phyloP scores from a whole-genome alignment of 495 filamentous ascomycete genomes.

The Evernia prunastri region DNA sequence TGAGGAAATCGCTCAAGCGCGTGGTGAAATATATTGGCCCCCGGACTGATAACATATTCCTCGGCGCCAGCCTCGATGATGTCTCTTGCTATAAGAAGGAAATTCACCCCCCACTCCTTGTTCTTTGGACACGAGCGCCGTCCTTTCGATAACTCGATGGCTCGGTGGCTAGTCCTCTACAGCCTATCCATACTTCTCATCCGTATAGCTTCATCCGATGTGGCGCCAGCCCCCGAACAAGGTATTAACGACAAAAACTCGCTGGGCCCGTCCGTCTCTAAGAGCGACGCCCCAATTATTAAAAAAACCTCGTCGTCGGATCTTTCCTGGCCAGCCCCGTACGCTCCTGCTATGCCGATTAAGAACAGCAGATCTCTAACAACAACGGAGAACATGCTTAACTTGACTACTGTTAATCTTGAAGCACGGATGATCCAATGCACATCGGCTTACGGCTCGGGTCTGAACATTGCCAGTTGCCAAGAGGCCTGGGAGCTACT shows the following conservation, averaged over 20 bases:
- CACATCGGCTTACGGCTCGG: not conserved
- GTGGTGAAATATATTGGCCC: not conserved
- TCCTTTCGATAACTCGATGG: not conserved
- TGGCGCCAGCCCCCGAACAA: not conserved
- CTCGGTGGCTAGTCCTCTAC: not conserved
- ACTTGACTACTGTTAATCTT: not conserved
- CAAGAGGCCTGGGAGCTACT: conserved; percentile 1
- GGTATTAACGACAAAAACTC: not conserved
- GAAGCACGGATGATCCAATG: not conserved
- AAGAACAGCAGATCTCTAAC: not conserved
- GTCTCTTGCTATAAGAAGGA: not conserved
- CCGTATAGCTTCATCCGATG: not conserved
- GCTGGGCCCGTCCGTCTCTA: not conserved
- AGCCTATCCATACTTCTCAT: not conserved
- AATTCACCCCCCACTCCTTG: not conserved
- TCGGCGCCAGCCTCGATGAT: not conserved
- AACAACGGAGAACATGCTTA: not conserved
- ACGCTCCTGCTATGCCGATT: not conserved
- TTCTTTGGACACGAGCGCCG: not conserved
- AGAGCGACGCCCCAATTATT: not conserved
- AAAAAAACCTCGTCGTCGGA: not conserved
- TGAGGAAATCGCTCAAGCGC: not conserved
- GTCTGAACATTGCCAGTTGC: conserved; percentile 2
- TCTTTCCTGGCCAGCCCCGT: not conserved
- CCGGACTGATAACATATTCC: not conserved